Evolutionary conservation across 140 eudicot species (phyloP).

Genomic region (Oenanthe javanica): DNA sequence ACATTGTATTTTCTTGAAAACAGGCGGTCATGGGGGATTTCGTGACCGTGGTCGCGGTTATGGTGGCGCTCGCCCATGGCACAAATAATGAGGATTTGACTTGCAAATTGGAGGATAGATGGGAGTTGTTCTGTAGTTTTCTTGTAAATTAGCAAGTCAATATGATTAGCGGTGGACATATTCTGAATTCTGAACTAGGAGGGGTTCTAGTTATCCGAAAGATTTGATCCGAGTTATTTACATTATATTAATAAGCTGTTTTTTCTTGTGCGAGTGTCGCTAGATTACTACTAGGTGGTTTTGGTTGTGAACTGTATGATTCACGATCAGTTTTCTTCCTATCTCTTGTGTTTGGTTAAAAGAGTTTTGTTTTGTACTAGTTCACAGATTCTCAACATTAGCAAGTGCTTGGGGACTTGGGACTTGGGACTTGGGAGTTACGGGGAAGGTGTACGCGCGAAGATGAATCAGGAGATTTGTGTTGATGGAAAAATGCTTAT

Average conservation of each 20-base stretch:
- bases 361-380: too few relatives aligned
- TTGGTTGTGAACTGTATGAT: neutral
- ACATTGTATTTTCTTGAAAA: neutral
- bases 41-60: slow-evolving; percentile 88
- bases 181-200: neutral
- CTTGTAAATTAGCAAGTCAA: neutral
- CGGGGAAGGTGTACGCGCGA: too few relatives aligned
- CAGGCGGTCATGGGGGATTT: slow-evolving; percentile 51
- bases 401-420: too few relatives aligned
- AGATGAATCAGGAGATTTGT: too few relatives aligned
- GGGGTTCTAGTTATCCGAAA: neutral
- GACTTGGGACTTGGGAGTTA: too few relatives aligned
- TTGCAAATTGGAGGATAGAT: neutral
- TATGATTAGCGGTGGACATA: neutral
- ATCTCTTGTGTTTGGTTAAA: too few relatives aligned
- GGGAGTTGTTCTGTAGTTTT: neutral
- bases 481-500: too few relatives aligned
- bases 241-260: neutral
- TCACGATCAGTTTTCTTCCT: neutral
- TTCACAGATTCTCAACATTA: too few relatives aligned
- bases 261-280: neutral
- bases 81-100: slow-evolving; percentile 22
- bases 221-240: neutral
- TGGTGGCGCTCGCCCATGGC: slow-evolving; percentile 72
- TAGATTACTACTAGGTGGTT: neutral